Percentiles rank a stretch among this genome's conserved stretches.
phyloP scores from a whole-genome alignment of 2,329 filamentous ascomycete species.

The Sporothrix mexicana region DNA sequence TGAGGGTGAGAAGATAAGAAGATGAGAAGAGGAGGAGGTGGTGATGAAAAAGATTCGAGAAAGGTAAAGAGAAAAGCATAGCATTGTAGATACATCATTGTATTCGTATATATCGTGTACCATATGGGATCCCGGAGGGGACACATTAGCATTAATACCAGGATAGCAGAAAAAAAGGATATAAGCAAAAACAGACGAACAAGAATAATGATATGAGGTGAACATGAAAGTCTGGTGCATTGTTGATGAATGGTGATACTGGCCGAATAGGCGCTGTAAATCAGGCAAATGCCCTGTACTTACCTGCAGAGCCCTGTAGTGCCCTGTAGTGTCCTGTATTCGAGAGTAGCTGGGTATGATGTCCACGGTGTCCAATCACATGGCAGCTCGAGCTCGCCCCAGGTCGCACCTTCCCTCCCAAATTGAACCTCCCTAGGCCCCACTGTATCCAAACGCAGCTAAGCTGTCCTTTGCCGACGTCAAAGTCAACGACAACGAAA shows the following conservation, averaged over 20 bases:
- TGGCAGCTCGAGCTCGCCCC: neutral
- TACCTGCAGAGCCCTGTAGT: neutral
- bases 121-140: slow-evolving; percentile 8
- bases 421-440: slow-evolving; percentile 7
- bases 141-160: slow-evolving; percentile 8
- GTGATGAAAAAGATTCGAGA: neutral
- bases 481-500: neutral
- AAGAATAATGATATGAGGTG: neutral
- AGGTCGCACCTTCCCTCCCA: slow-evolving; percentile 9
- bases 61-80: neutral
- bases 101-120: slow-evolving; percentile 23
- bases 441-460: slow-evolving; percentile 21
- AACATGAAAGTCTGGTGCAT: neutral
- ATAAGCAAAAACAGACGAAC: neutral
- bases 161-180: neutral
- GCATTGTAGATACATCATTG: slow-evolving; percentile 17
- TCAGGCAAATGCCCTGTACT: neutral
- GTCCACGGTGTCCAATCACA: slow-evolving; percentile 17
- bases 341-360: neutral
- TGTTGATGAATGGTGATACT: neutral
- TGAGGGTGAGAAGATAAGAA: too few species aligned
- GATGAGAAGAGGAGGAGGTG: neutral
- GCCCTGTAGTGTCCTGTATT: too few species aligned
- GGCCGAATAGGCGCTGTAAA: neutral
- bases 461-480: slow-evolving; percentile 26